Percentiles rank a stretch among this genome's conserved stretches.
phyloP scores from a whole-genome alignment of 148 eudicot genomes.

The Diospyros lotus region DNA sequence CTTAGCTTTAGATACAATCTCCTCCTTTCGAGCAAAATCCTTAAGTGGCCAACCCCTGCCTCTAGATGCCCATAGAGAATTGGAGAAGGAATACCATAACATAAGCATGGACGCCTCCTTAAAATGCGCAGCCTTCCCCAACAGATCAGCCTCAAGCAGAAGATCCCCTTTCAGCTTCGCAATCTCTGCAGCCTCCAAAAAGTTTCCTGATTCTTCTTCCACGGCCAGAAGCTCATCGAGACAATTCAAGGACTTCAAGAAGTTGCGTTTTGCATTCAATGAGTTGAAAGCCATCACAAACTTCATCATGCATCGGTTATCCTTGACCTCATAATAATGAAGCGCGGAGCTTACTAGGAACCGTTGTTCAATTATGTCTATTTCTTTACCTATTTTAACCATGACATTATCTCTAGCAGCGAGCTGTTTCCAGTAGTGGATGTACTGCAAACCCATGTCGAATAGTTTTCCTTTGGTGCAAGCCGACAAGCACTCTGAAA shows the following conservation, averaged over 20 bases:
- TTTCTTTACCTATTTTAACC: slow-evolving; percentile 16
- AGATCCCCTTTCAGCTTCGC: slow-evolving; percentile 49
- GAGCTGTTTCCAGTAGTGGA: slow-evolving; percentile 52
- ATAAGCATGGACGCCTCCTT: slow-evolving; percentile 34
- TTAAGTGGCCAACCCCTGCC: slow-evolving; percentile 60
- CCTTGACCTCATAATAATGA: slow-evolving; percentile 29
- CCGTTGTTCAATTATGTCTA: slow-evolving; percentile 40
- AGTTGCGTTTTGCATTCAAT: slow-evolving; percentile 39
- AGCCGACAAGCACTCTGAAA: slow-evolving; percentile 50
- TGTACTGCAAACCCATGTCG: slow-evolving; percentile 51
- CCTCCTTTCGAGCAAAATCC: slow-evolving; percentile 31
- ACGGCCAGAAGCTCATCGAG: slow-evolving; percentile 55
- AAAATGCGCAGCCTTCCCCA: slow-evolving; percentile 40
- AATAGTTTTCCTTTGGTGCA: slow-evolving; percentile 53
- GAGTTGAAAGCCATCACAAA: slow-evolving; percentile 56
- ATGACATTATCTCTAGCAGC: neutral
- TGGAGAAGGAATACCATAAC: slow-evolving; percentile 34
- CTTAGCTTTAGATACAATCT: slow-evolving; percentile 40
- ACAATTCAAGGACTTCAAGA: slow-evolving; percentile 42
- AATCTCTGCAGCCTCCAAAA: slow-evolving; percentile 53
- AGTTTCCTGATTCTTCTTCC: slow-evolving; percentile 61
- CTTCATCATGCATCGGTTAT: slow-evolving; percentile 53
- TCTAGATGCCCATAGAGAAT: slow-evolving; percentile 38
- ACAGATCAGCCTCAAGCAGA: slow-evolving; percentile 52
- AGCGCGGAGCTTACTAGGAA: slow-evolving; percentile 63